Conservation (phyloP, 2,329 filamentous ascomycete species). For the Pyrenochaeta sp. region DNA sequence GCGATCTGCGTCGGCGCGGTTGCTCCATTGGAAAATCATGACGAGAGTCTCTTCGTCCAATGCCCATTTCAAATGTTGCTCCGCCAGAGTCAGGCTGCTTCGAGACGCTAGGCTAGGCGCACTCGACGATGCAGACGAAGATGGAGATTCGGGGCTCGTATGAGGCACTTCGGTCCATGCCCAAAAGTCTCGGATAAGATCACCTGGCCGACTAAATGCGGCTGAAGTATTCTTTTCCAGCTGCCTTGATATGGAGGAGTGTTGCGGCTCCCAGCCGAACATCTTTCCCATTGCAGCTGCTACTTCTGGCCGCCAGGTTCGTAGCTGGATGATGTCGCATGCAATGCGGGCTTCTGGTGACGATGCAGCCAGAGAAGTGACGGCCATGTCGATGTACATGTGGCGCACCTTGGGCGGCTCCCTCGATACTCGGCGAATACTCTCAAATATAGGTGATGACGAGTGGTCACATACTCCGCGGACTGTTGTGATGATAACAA, state of each 20-base stretch:
- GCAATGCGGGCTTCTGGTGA: slow-evolving; percentile 24
- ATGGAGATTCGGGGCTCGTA: slow-evolving; percentile 14
- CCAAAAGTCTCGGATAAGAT: slow-evolving; percentile 39
- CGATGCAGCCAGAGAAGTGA: slow-evolving; percentile 28
- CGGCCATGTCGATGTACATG: slow-evolving; percentile 32
- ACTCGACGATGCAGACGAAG: slow-evolving; percentile 3
- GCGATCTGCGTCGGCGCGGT: slow-evolving; percentile 30
- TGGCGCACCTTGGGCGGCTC: slow-evolving; percentile 28
- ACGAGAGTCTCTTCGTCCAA: slow-evolving; percentile 34
- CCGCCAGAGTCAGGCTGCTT: neutral
- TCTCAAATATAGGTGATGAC: slow-evolving; percentile 27
- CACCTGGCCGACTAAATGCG: slow-evolving; percentile 31
- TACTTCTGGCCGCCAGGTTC: slow-evolving; percentile 25
- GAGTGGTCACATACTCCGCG: slow-evolving; percentile 23
- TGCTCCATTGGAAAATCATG: slow-evolving; percentile 42
- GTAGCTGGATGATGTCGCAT: slow-evolving; percentile 33
- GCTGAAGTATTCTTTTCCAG: slow-evolving; percentile 20
- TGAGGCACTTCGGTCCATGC: slow-evolving; percentile 36
- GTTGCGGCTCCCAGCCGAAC: slow-evolving; percentile 40
- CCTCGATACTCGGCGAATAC: slow-evolving; percentile 21
- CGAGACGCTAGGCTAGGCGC: neutral
- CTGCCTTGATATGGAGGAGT: slow-evolving; percentile 28
- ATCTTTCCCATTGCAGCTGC: slow-evolving; percentile 37
- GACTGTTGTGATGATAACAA: slow-evolving; percentile 32
- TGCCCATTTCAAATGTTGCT: neutral